A percentile compares a stretch with the other conserved stretches of the same genome.
Evolutionary conservation across 2,329 filamentous ascomycete species (phyloP).

Genomic region (Talaromyces sp.): DNA sequence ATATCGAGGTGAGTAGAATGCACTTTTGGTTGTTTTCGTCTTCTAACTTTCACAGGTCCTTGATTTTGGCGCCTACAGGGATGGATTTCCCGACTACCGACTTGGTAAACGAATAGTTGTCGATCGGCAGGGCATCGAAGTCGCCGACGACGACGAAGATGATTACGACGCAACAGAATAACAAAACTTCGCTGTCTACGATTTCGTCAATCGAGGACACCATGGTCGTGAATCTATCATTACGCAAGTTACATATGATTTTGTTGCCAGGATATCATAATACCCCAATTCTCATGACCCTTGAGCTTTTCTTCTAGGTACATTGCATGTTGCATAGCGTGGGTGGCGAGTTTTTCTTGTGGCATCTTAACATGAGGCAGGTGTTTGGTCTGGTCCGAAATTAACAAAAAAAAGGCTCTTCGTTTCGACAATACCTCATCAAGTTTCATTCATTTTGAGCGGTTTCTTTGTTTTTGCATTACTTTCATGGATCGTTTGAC

Average conservation of each 20-base stretch:
- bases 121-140: conserved; percentile 36
- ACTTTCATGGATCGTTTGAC: neutral
- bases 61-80: conserved; percentile 90
- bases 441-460: neutral
- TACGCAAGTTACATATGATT: neutral
- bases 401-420: conserved; percentile 12
- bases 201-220: neutral
- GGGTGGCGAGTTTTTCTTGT: conserved; percentile 29
- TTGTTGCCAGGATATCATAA: conserved; percentile 21
- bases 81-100: conserved; percentile 72
- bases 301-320: conserved; percentile 18
- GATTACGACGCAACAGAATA: conserved; percentile 23
- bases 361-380: conserved; percentile 27
- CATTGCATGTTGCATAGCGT: conserved; percentile 34
- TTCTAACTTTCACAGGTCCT: conserved; percentile 62
- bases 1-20: conserved; percentile 72
- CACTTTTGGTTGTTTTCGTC: conserved; percentile 16
- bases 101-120: conserved; percentile 69
- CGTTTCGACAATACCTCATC: neutral
- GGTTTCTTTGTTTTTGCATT: neutral
- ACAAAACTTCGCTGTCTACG: neutral
- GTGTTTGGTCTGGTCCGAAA: conserved; percentile 25
- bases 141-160: conserved; percentile 27
- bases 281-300: conserved; percentile 31
- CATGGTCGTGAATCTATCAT: neutral